A percentile compares a stretch with the other conserved stretches of the same genome.
Conservation (phyloP, 768 basidiomycete species). For the Leccinum aurantiacum region DNA sequence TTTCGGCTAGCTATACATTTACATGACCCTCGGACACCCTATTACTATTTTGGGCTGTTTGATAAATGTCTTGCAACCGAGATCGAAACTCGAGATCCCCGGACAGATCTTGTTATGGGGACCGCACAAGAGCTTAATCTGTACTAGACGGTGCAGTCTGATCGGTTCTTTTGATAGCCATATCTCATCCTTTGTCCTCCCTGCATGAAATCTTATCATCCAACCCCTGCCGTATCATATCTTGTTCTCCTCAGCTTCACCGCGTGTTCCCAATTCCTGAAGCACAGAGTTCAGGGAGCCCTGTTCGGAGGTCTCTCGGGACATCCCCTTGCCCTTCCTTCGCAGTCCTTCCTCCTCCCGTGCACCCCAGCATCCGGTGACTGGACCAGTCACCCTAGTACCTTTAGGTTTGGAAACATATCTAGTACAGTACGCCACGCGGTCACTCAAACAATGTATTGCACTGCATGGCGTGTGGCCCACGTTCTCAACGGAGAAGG, state of each 20-base stretch:
- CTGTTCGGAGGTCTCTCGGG: neutral
- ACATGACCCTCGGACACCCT: constrained; percentile 28
- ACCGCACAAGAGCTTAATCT: neutral
- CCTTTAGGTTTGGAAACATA: neutral
- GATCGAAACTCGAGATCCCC: neutral
- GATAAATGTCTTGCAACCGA: constrained; percentile 2
- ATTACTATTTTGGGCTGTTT: constrained; percentile 2
- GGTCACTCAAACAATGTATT: neutral
- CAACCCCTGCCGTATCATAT: neutral
- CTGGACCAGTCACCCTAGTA: neutral
- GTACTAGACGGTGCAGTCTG: neutral
- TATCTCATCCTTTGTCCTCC: constrained; percentile 3
- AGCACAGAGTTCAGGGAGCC: neutral
- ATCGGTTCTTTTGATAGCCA: neutral
- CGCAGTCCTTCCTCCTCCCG: neutral
- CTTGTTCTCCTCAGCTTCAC: neutral
- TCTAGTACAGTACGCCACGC: neutral
- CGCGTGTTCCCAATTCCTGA: neutral
- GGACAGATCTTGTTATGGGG: neutral
- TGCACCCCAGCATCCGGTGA: neutral
- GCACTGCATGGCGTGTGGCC: constrained; percentile 4
- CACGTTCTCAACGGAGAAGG: constrained; percentile 12
- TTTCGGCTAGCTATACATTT: constrained; percentile 20
- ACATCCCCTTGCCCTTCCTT: neutral
- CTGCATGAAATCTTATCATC: neutral